Evolutionary conservation across 2,329 filamentous ascomycete species (phyloP).

Genomic region (Magnaporthiopsis incrustans): DNA sequence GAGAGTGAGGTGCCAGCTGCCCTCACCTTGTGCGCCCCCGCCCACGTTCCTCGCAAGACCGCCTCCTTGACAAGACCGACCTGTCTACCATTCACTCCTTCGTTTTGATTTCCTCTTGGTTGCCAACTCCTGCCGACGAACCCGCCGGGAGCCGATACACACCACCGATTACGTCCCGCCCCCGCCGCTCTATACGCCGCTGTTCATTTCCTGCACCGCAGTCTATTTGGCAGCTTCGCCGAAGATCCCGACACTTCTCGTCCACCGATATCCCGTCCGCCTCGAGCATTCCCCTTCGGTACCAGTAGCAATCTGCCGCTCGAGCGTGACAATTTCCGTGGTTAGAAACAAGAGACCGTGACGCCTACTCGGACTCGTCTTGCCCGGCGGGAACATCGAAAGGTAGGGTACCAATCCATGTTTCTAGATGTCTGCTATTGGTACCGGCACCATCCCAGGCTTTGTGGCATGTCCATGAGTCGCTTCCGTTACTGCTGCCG

Average conservation of each 20-base stretch:
- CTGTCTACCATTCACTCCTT: background rate
- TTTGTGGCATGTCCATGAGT: background rate
- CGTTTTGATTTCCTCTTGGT: background rate
- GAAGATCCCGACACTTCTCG: background rate
- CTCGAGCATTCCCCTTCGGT: background rate
- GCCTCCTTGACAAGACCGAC: background rate
- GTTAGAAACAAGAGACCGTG: too few species aligned
- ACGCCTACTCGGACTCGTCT: too few species aligned
- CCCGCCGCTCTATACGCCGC: too few species aligned
- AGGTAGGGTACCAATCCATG: background rate
- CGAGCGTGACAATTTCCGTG: background rate
- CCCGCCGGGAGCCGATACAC: background rate
- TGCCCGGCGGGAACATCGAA: background rate
- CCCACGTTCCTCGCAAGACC: background rate
- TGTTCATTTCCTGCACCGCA: background rate
- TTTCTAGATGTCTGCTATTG: background rate
- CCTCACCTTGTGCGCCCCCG: background rate
- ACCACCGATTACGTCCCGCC: background rate
- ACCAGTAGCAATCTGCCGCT: background rate
- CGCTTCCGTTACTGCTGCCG: too few species aligned
- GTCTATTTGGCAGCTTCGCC: background rate
- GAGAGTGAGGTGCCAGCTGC: background rate
- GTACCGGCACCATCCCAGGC: background rate
- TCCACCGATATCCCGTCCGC: background rate
- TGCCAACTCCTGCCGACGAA: too few species aligned